Evolutionary conservation across 306 rosid species (phyloP).

Genomic region (Corylus heterophylla): DNA sequence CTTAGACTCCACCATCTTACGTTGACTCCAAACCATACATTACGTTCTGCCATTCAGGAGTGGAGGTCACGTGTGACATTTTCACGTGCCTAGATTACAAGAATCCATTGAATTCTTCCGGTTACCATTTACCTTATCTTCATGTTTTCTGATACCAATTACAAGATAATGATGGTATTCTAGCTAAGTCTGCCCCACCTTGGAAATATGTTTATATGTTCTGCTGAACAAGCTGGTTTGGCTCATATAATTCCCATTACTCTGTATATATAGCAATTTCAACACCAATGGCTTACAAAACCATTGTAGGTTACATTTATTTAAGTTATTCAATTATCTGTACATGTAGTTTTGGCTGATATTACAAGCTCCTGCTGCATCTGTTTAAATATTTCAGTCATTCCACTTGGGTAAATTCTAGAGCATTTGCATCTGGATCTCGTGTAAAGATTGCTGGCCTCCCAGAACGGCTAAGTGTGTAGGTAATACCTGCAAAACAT

Average conservation of each 20-base stretch:
- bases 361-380: neutral
- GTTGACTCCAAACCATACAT: conserved; percentile 71
- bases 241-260: neutral
- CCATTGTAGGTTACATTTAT: conserved; percentile 5
- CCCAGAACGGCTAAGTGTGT: conserved; percentile 92
- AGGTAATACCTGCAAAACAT: conserved; percentile 61
- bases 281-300: neutral
- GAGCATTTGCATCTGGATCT: conserved; percentile 91
- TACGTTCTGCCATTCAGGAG: conserved; percentile 83
- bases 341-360: conserved; percentile 16
- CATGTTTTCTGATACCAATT: neutral
- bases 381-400: conserved; percentile 31
- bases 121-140: neutral
- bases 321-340: conserved; percentile 26
- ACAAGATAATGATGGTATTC: neutral
- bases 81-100: conserved; percentile 3
- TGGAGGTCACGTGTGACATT: conserved; percentile 59
- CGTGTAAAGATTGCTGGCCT: conserved; percentile 94
- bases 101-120: neutral
- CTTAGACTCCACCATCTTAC: conserved; percentile 52
- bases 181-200: neutral
- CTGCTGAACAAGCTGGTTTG: neutral
- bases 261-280: neutral
- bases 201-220: neutral
- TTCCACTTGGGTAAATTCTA: conserved; percentile 87